Evolutionary conservation across 2,329 filamentous ascomycete genomes (phyloP).

Genomic region (Shiraia bambusicola): DNA sequence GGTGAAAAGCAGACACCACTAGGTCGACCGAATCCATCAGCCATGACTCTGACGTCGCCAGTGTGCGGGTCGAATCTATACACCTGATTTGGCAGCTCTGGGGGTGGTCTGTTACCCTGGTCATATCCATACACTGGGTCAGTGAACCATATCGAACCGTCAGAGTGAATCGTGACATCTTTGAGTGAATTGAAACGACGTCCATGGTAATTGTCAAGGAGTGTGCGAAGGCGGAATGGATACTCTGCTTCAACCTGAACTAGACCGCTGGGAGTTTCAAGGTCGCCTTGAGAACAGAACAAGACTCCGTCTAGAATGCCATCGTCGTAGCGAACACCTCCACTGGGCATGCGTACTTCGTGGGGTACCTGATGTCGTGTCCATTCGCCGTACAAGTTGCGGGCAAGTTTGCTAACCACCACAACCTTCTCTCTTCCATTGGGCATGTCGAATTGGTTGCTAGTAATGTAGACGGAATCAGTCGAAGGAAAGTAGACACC

Average conservation of each 20-base stretch:
- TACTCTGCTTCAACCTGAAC: slow-evolving; percentile 27
- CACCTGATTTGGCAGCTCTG: slow-evolving; percentile 17
- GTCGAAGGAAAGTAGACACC: slow-evolving; percentile 34
- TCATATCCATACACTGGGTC: slow-evolving; percentile 35
- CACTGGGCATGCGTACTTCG: slow-evolving; percentile 16
- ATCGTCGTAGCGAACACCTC: slow-evolving; percentile 23
- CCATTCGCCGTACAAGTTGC: slow-evolving; percentile 14
- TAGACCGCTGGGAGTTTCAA: slow-evolving; percentile 22
- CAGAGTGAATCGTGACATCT: slow-evolving; percentile 40
- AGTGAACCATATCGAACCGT: slow-evolving; percentile 49
- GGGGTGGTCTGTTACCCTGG: slow-evolving; percentile 15
- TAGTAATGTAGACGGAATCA: slow-evolving; percentile 40
- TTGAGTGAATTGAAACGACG: slow-evolving; percentile 44
- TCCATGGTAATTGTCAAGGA: slow-evolving; percentile 48
- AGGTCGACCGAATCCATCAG: slow-evolving; percentile 39
- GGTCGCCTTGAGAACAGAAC: slow-evolving; percentile 32
- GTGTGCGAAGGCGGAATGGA: slow-evolving; percentile 14
- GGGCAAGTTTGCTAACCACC: slow-evolving; percentile 17
- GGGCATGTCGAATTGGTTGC: slow-evolving; percentile 26
- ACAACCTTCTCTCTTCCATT: slow-evolving; percentile 22
- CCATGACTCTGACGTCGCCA: slow-evolving; percentile 37
- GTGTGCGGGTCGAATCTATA: slow-evolving; percentile 44
- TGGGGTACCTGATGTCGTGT: slow-evolving; percentile 1
- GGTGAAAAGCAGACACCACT: slow-evolving; percentile 48
- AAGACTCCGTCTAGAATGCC: slow-evolving; percentile 15